Evolutionary conservation across 306 rosid genomes (phyloP).

Genomic region (Glycine soja): DNA sequence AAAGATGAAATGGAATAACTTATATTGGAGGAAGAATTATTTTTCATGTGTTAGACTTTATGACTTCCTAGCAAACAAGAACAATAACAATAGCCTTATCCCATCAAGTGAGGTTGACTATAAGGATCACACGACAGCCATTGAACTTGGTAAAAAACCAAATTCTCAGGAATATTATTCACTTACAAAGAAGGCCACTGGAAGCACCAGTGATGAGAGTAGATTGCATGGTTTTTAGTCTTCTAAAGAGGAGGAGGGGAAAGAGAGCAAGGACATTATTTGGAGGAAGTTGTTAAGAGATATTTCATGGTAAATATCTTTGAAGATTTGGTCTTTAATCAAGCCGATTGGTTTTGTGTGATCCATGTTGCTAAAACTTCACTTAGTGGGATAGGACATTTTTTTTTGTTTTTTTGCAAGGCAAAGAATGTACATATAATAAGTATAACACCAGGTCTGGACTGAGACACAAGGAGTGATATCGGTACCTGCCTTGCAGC

Average conservation of each 20-base stretch:
- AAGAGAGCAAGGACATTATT: not conserved
- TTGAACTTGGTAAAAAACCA: not conserved
- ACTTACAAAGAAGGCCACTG: not conserved
- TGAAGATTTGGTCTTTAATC: too few relatives aligned
- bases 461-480: too few relatives aligned
- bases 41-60: constrained; percentile 19
- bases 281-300: not conserved
- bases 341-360: too few relatives aligned
- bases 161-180: not conserved
- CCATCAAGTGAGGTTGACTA: not conserved
- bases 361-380: too few relatives aligned
- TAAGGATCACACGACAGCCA: not conserved
- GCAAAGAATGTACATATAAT: too few relatives aligned
- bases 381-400: too few relatives aligned
- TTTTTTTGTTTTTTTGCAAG: too few relatives aligned
- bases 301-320: too few relatives aligned
- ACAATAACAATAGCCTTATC: not conserved
- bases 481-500: too few relatives aligned
- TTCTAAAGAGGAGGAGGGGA: not conserved
- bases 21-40: constrained; percentile 3
- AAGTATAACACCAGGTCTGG: too few relatives aligned
- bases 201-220: not conserved
- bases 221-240: not conserved
- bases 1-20: constrained; percentile 1
- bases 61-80: constrained; percentile 8